These are phyloP conservation scores for Aspergillus sp. DNA, from an alignment of 2,329 filamentous ascomycete species.

Conservation along the genomic window DNA sequence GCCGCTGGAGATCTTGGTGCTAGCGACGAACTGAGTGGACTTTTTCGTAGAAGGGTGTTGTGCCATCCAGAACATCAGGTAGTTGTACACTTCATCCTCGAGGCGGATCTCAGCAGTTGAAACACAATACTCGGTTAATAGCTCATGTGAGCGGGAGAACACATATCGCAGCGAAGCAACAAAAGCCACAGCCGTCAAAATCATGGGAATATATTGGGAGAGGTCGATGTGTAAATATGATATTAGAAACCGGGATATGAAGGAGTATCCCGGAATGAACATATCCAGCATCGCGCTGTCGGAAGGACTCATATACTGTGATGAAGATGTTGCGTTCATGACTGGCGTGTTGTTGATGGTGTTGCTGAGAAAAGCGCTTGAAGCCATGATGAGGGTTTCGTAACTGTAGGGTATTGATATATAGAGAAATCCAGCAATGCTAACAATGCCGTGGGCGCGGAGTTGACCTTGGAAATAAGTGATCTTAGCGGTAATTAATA, in stretches of 20 bases:
- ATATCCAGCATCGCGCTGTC: slow-evolving; percentile 54
- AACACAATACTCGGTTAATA: slow-evolving; percentile 60
- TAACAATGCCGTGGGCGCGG: not conserved
- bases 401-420: not conserved
- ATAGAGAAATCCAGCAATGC: not conserved
- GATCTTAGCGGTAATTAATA: not conserved
- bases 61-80: slow-evolving; percentile 70
- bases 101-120: slow-evolving; percentile 66
- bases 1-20: slow-evolving; percentile 57
- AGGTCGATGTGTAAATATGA: slow-evolving; percentile 64
- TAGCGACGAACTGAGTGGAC: slow-evolving; percentile 65
- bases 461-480: not conserved
- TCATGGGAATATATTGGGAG: slow-evolving; percentile 61
- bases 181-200: slow-evolving; percentile 55
- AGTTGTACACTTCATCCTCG: slow-evolving; percentile 73
- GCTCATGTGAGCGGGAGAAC: slow-evolving; percentile 49
- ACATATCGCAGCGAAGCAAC: slow-evolving; percentile 58
- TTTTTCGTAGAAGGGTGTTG: slow-evolving; percentile 62
- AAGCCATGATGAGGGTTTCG: not conserved
- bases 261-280: slow-evolving; percentile 67
- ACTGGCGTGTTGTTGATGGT: slow-evolving; percentile 19
- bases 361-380: not conserved
- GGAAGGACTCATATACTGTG: slow-evolving; percentile 15
- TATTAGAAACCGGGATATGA: slow-evolving; percentile 56
- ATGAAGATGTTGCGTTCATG: slow-evolving; percentile 11